Conservation (phyloP, 805 yeast genomes). For the Huiozyma naganishii region DNA sequence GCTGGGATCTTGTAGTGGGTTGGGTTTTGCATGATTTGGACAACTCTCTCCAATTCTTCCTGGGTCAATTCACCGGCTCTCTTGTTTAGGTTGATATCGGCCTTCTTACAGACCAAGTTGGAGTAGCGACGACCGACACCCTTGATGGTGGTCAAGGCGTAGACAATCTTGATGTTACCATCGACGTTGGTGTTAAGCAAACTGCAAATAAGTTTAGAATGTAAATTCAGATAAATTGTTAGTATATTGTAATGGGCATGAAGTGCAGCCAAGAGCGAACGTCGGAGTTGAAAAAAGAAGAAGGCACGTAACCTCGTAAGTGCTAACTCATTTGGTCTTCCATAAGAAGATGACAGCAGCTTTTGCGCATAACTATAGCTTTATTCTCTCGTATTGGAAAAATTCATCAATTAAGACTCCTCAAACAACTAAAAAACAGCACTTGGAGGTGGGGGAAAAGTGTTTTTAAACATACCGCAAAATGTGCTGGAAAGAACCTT, state of each 20-base stretch:
- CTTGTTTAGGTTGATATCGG: slow-evolving; percentile 95
- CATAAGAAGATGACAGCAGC: no score
- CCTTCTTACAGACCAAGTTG: slow-evolving; percentile 99
- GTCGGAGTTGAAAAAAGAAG: neutral
- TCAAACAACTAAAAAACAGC: no score
- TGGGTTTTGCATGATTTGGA: slow-evolving; percentile 99
- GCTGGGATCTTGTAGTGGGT: slow-evolving; percentile 98
- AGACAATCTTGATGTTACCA: slow-evolving; percentile 99
- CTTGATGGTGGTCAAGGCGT: slow-evolving; percentile 99
- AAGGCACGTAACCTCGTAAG: no score
- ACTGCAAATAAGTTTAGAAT: slow-evolving; percentile 35
- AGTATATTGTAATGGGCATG: neutral
- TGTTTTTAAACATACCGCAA: slow-evolving; percentile 72
- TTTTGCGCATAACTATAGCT: no score
- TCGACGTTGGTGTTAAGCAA: slow-evolving; percentile 99
- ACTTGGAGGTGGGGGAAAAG: no score
- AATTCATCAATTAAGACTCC: no score
- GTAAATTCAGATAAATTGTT: neutral
- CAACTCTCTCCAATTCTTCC: slow-evolving; percentile 99
- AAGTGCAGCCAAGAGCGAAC: neutral
- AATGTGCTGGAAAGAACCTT: slow-evolving; percentile 99
- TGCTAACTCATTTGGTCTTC: no score
- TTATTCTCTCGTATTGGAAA: no score
- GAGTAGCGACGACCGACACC: slow-evolving; percentile 99
- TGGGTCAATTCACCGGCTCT: slow-evolving; percentile 99